A percentile compares a stretch with the other conserved stretches of the same genome.
Conservation (phyloP, 2,329 filamentous ascomycete genomes). For the Epichloe uncinata region DNA sequence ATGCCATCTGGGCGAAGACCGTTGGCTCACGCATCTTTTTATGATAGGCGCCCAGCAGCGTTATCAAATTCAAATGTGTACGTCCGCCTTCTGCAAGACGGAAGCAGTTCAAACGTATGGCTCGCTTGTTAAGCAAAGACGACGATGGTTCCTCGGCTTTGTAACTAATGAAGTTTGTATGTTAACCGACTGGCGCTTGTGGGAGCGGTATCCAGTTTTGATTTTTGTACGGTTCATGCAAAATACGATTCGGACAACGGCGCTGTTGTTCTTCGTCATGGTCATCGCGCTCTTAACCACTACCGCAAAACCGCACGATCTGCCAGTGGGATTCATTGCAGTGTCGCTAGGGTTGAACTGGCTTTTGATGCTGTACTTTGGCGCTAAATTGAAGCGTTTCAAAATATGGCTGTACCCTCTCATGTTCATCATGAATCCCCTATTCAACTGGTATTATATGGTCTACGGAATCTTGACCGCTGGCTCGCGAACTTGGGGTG, state of each 20-base stretch:
- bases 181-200: constrained; percentile 86
- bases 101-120: constrained; percentile 83
- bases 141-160: constrained; percentile 93
- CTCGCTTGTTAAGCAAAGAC: constrained; percentile 83
- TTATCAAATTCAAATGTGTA: constrained; percentile 96
- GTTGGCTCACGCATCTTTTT: constrained; percentile 95
- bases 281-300: constrained; percentile 76
- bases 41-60: constrained; percentile 93
- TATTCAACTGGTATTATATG: constrained; percentile 98
- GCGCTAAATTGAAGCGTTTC: constrained; percentile 69
- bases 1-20: constrained; percentile 86
- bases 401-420: constrained; percentile 92
- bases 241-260: constrained; percentile 90
- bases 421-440: constrained; percentile 91
- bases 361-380: constrained; percentile 93
- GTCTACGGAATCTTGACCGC: constrained; percentile 93
- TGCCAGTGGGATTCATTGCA: constrained; percentile 87
- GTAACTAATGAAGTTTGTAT: constrained; percentile 98
- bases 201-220: constrained; percentile 80
- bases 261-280: constrained; percentile 89
- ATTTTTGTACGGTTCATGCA: constrained; percentile 84
- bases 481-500: constrained; percentile 89
- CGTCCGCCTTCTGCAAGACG: constrained; percentile 94
- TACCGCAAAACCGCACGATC: constrained; percentile 59
- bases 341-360: constrained; percentile 90